Conservation (phyloP, 495 filamentous ascomycete genomes). For the Annulohypoxylon nitens region DNA sequence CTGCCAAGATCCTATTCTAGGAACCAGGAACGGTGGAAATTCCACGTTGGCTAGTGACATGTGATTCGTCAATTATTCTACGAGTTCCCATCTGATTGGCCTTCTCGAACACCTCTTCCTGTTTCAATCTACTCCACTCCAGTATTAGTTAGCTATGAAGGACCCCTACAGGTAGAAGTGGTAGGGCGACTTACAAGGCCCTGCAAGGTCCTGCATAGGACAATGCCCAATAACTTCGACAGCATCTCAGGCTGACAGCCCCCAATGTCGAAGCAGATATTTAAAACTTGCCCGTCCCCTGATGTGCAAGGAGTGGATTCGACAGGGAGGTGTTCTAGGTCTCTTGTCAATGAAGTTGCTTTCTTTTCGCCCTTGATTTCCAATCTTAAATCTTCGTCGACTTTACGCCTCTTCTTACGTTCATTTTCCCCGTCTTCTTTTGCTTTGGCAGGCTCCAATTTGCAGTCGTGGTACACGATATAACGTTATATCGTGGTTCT, state of each 20-base stretch:
- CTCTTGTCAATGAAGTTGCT: background rate
- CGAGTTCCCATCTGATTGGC: slow-evolving; percentile 33
- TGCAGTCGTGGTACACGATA: background rate
- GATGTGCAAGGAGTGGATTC: slow-evolving; percentile 20
- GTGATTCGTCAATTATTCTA: slow-evolving; percentile 35
- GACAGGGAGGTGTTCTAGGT: slow-evolving; percentile 16
- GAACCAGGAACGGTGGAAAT: slow-evolving; percentile 35
- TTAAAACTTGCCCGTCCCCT: slow-evolving; percentile 27
- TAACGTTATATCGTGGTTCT: background rate
- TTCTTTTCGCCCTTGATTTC: background rate
- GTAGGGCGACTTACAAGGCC: background rate
- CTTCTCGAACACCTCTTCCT: slow-evolving; percentile 29
- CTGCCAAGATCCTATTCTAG: slow-evolving; percentile 45
- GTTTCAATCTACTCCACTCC: slow-evolving; percentile 41
- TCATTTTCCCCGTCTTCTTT: slow-evolving; percentile 22
- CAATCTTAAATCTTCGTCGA: background rate
- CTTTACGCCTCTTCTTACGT: background rate
- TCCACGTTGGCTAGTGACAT: slow-evolving; percentile 31
- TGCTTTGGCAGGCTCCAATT: slow-evolving; percentile 36
- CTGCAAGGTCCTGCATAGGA: slow-evolving; percentile 18
- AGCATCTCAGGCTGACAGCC: slow-evolving; percentile 14
- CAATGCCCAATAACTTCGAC: slow-evolving; percentile 20
- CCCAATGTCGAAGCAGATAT: slow-evolving; percentile 22
- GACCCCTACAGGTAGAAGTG: slow-evolving; percentile 3
- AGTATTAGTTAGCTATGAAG: slow-evolving; percentile 26